A percentile compares a stretch with the other conserved stretches of the same genome.
These are phyloP conservation scores for Bryoglossum gracile DNA, from an alignment of 495 filamentous ascomycete genomes.

Conservation along the genomic window DNA sequence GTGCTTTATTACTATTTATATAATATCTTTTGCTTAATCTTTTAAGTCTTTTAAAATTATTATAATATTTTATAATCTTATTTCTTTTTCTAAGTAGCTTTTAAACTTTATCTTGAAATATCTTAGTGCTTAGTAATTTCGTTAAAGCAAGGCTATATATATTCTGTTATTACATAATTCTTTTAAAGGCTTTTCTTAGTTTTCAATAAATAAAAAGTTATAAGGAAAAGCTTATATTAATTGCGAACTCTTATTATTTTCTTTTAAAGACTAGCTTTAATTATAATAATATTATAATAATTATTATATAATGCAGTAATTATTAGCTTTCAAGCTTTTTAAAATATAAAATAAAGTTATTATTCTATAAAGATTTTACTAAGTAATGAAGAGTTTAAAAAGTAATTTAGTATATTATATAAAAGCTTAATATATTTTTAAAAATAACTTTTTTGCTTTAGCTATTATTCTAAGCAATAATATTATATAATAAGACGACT, in stretches of 20 bases:
- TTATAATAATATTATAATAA: constrained; percentile 24
- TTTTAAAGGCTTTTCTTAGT: constrained; percentile 6
- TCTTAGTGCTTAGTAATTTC: not conserved
- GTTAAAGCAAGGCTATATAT: not conserved
- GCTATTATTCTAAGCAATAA: constrained; percentile 12
- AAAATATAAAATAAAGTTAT: constrained; percentile 27
- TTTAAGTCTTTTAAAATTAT: constrained; percentile 13
- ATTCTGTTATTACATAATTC: constrained; percentile 2
- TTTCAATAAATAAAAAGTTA: constrained; percentile 24
- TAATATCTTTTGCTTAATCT: not conserved
- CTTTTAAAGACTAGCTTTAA: constrained; percentile 17
- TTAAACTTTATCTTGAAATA: not conserved
- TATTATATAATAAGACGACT: constrained; percentile 1
- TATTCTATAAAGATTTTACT: constrained; percentile 20
- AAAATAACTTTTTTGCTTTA: constrained; percentile 22
- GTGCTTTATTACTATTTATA: not conserved
- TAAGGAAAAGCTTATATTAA: constrained; percentile 16
- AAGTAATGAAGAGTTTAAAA: constrained; percentile 24
- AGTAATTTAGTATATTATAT: constrained; percentile 9
- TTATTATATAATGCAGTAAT: constrained; percentile 23
- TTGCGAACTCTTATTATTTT: constrained; percentile 6
- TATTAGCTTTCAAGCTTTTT: constrained; percentile 24
- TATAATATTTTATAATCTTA: constrained; percentile 18
- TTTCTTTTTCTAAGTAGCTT: constrained; percentile 10
- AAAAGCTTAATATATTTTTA: constrained; percentile 13